phyloP scores from a whole-genome alignment of 306 rosid genomes.

The Dalbergia cultrata region DNA sequence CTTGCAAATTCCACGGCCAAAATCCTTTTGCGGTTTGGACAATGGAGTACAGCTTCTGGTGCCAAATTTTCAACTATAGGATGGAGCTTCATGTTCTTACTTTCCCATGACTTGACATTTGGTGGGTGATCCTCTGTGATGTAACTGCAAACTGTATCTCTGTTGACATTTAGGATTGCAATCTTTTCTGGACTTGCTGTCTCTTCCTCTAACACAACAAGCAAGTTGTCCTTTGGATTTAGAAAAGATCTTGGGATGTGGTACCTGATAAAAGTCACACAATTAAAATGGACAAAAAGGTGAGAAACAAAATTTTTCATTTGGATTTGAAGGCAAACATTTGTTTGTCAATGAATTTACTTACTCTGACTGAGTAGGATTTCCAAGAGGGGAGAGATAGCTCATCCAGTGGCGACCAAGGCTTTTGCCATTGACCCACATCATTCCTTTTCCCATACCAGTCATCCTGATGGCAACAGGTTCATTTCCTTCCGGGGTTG shows the following conservation, averaged over 20 bases:
- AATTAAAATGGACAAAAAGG: neutral
- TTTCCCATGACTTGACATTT: constrained; percentile 59
- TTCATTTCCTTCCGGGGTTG: constrained; percentile 70
- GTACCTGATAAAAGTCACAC: constrained; percentile 62
- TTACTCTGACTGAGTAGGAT: constrained; percentile 84
- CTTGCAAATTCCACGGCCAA: constrained; percentile 72
- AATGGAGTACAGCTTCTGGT: constrained; percentile 59
- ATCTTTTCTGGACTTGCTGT: constrained; percentile 50
- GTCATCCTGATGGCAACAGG: constrained; percentile 79
- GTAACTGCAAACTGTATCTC: constrained; percentile 81
- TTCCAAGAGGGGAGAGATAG: constrained; percentile 70
- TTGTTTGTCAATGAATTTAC: constrained; percentile 31
- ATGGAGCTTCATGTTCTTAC: constrained; percentile 50
- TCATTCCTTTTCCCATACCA: constrained; percentile 87
- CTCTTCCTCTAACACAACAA: constrained; percentile 85
- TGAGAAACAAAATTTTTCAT: neutral
- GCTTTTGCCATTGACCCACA: constrained; percentile 81
- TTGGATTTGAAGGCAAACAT: constrained; percentile 4
- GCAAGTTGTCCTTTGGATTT: constrained; percentile 59
- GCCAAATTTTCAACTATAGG: neutral
- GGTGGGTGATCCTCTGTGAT: constrained; percentile 71
- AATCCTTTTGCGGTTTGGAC: constrained; percentile 64
- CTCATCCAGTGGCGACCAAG: constrained; percentile 90
- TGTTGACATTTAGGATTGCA: constrained; percentile 57
- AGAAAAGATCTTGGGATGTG: constrained; percentile 84